Conservation (phyloP, 768 basidiomycete genomes). For the Leccinellum rugosiceps region DNA sequence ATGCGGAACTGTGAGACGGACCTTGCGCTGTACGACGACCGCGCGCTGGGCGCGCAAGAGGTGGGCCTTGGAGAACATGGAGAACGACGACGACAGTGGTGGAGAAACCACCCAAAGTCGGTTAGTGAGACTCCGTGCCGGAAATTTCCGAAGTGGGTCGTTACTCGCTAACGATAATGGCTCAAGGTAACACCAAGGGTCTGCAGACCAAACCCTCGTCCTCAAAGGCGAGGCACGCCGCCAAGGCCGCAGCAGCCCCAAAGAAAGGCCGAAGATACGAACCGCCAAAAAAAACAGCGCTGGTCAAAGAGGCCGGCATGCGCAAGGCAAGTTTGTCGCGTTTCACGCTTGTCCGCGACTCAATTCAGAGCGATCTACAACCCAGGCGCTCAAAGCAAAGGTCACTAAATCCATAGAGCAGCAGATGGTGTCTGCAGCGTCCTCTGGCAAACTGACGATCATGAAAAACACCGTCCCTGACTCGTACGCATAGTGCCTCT, state of each 20-base stretch:
- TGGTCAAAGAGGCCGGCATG: conserved; percentile 74
- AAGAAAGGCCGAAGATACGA: conserved; percentile 80
- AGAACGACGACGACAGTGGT: conserved; percentile 15
- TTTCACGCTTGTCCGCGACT: not conserved
- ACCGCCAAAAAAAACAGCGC: conserved; percentile 75
- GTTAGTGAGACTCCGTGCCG: conserved; percentile 14
- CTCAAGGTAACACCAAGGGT: conserved; percentile 86
- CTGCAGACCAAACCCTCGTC: conserved; percentile 50
- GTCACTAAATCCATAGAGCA: conserved; percentile 90
- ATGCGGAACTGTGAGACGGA: conserved; percentile 12
- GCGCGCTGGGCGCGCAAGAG: conserved; percentile 54
- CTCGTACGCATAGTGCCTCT: conserved; percentile 16
- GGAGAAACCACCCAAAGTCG: not conserved
- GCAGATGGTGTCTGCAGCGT: conserved; percentile 88
- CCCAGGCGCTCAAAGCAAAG: conserved; percentile 79
- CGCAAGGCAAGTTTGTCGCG: conserved; percentile 53
- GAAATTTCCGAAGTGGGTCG: conserved; percentile 21
- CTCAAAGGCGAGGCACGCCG: conserved; percentile 50
- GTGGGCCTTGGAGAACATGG: conserved; percentile 45
- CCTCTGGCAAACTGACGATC: conserved; percentile 85
- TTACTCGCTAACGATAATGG: conserved; percentile 40
- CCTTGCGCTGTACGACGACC: conserved; percentile 46
- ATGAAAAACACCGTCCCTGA: conserved; percentile 65
- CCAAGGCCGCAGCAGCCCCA: conserved; percentile 63
- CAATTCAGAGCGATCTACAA: not conserved